Conservation (phyloP, 805 yeast genomes). For the Metschnikowia aberdeeniae region DNA sequence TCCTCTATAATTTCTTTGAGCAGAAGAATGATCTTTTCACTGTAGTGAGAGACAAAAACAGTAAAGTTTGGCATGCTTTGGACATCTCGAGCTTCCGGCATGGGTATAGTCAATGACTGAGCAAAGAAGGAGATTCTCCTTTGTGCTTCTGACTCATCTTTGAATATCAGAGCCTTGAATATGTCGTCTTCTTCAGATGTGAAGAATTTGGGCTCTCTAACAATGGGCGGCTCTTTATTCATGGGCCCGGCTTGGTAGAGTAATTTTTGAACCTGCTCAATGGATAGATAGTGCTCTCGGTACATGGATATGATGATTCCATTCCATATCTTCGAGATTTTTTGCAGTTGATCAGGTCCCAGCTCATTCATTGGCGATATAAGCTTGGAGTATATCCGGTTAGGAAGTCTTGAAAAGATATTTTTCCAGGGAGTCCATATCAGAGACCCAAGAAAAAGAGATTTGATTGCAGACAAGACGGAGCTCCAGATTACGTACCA, state of each 20-base stretch:
- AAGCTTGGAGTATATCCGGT: conserved; percentile 68
- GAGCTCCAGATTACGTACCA: conserved; percentile 87
- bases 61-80: conserved; percentile 17
- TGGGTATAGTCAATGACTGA: conserved; percentile 81
- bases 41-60: conserved; percentile 92
- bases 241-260: conserved; percentile 53
- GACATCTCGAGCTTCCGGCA: conserved; percentile 56
- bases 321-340: conserved; percentile 71
- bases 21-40: conserved; percentile 91
- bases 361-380: conserved; percentile 25
- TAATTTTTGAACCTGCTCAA: conserved; percentile 66
- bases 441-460: conserved; percentile 72
- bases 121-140: conserved; percentile 86
- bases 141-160: conserved; percentile 69
- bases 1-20: conserved; percentile 94
- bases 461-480: conserved; percentile 63
- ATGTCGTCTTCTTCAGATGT: conserved; percentile 78
- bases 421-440: conserved; percentile 90
- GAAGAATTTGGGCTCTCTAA: conserved; percentile 66
- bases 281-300: conserved; percentile 69
- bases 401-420: conserved; percentile 70
- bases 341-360: conserved; percentile 36
- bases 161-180: conserved; percentile 53
- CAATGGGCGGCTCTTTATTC: conserved; percentile 21
- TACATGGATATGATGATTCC: conserved; percentile 80